Evolutionary conservation across 1,139 yeast species (phyloP), one percentile per base, ranked within the genome.

Genomic region (Debaryomyces subglobosus): DNA sequence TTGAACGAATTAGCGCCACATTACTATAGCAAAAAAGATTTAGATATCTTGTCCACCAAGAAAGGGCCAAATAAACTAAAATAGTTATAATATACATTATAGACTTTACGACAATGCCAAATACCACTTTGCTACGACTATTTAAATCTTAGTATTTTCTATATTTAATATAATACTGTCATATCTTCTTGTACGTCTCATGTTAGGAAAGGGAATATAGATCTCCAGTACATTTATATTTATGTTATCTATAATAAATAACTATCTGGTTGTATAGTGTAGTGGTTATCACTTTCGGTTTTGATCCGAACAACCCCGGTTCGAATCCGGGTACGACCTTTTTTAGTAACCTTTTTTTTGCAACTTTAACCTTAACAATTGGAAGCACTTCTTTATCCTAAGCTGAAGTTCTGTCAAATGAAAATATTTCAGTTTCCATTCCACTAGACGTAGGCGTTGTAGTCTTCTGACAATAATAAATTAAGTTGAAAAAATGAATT

Each of bases 251-350:
- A n/a, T n/a, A n/a, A n/a, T n/a, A n/a, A n/a, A 32, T 13, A 32
- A 3, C 20, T 32, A 32, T 32, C 12, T n/a, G 78, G 77, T 72
- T 71, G 72, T 68, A 69, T 73, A 72, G 78, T 72, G 78, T 73
- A 73, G 78, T 69, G 78, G 78, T 72, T 71, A 73, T 73, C 78
- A 73, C 78, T 60, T 64, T 68, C 66, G 78, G 78, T 72, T 73
- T 66, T 73, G 78, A 72, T 85, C 90, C 91, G 85, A 73, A 78
- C 84, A 84, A 86, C 91, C 89, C 90, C 91, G 86, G 91, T 85
- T 85, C 91, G 92, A 86, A 84, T 85, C 92, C 91, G 91, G 91
- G 90, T 83, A 82, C 84, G 90, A 85, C 90, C 91, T 85, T 51
- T 61, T 60, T 71, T 73, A 69, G 63, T 57, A 30, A 13, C 4